Percentiles rank a stretch among this genome's conserved stretches.
Evolutionary conservation across 2,329 filamentous ascomycete genomes (phyloP).

Genomic region (Stachybotrys echinatus): DNA sequence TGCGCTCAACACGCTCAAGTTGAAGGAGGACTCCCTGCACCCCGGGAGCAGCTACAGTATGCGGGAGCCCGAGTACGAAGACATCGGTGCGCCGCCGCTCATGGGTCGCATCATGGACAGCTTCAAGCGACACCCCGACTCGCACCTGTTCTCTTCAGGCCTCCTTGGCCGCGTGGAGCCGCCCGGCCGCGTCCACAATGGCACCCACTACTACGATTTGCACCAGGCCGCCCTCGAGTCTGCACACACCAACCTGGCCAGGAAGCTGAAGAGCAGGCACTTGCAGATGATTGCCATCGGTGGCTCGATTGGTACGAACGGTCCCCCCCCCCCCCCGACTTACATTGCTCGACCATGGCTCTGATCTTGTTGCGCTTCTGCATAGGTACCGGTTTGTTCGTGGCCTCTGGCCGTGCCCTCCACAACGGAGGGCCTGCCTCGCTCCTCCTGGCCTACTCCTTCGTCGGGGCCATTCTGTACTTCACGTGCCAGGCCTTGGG

Average conservation of each 20-base stretch:
- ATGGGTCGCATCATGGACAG: constrained; percentile 49
- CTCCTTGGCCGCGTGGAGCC: constrained; percentile 29
- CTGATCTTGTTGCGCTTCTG: neutral
- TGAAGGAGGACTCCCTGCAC: constrained; percentile 52
- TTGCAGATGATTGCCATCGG: constrained; percentile 98
- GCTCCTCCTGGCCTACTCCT: constrained; percentile 67
- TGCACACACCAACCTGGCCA: constrained; percentile 67
- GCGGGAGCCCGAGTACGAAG: constrained; percentile 43
- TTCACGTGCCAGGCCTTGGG: constrained; percentile 88
- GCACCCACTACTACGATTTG: constrained; percentile 49
- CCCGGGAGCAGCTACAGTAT: constrained; percentile 46
- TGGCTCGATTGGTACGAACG: constrained; percentile 68
- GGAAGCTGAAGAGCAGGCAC: constrained; percentile 77
- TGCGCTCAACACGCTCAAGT: constrained; percentile 49
- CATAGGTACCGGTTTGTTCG: constrained; percentile 75
- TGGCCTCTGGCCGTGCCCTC: constrained; percentile 71
- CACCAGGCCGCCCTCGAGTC: constrained; percentile 64
- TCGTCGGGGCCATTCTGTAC: constrained; percentile 84
- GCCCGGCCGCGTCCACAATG: constrained; percentile 25
- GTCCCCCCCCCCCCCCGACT: neutral
- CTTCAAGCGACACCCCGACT: constrained; percentile 56
- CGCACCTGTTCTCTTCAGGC: constrained; percentile 40
- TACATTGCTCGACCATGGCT: neutral
- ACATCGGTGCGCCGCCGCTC: constrained; percentile 23
- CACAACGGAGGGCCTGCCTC: constrained; percentile 71